Base-by-base conservation (phyloP, 768 basidiomycete species). In the Serendipita sp. region DNA sequence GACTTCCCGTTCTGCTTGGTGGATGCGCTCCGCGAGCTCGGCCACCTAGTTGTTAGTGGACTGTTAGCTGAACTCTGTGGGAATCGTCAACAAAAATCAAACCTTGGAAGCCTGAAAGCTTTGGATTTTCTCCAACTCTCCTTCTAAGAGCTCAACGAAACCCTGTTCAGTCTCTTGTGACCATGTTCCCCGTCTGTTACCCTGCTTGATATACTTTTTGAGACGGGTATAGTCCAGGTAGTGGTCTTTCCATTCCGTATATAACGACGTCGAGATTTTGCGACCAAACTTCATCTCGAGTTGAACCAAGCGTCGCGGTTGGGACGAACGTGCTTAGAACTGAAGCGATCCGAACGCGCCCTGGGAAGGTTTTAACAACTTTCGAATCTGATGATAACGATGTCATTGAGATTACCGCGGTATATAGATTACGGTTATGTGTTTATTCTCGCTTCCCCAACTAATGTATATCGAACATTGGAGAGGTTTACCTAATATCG, bases 81-180 rank as follows among this genome's bases (percentile, higher is more conserved):
- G n/a, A 28, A 17, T 50, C 9, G 7, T 7, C 22, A 61, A n/a
- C 43, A 14, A 58, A 33, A 63, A 70, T 14, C 69, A 61, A 45
- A 86, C 90, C 82, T 96, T 98, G 34, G 78, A 75, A 70, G 85
- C 88, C 71, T 98, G 95, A 70, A 98, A 98, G 69, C 86, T 84
- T 68, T 94, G 86, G 45, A 97, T 85, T 75, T 98, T 98, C 69
- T 93, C 89, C 33, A 98, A 78, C 75, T 98, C 93, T 64, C 76
- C 77, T 69, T 88, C 86, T 62, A 97, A 82, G 76, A 86, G 80
- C 44, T 70, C 72, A 11, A 84, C 85, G 70, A 98, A 98, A 42
- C 88, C 83, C 34, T 77, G 76, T 74, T 98, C 95, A 71, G 96
- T 91, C 14, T 77, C 73, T 48, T 82, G 80, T 33, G 77, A 80